Evolutionary conservation across 345 rosid species (phyloP), one percentile per base, ranked within the genome.

Genomic region (Lagerstroemia speciosa): DNA sequence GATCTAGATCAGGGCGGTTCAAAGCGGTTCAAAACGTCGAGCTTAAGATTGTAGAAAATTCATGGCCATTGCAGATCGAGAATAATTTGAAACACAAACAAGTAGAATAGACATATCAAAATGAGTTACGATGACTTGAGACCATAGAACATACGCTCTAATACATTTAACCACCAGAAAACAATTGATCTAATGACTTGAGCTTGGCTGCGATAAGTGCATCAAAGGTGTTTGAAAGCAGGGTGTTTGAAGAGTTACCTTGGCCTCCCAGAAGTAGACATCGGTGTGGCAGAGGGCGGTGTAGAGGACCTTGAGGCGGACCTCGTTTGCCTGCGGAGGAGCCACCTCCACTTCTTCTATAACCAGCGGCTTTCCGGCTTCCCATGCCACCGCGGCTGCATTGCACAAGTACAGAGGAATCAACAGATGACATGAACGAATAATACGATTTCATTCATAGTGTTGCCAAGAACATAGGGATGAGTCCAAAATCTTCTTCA

Each of bases 371-470:
- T 85, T 84, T 61, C 86, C 84, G 8, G 89, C 83, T 70, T 85
- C 84, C 86, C 86, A 84, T 57, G 83, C 83, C 52, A 85, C 81
- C 7, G 84, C 84, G 65, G 84, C 86, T 80, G 34, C 73, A 71
- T 17, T 61, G 6, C 63, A 27, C n/a, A n/a, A n/a, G n/a, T n/a
- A n/a, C n/a, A n/a, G n/a, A n/a, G n/a, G n/a, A n/a, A n/a, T n/a
- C n/a, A 14, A 26, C 3, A 5, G 15, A 26, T 58, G 15, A 52
- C 57, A 5, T 27, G 1, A 30, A 0, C 12, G 24, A 22, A 53
- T n/a, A 30, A 53, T 12, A 16, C 24, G n/a, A 53, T 19, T 19
- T 9, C 5, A 48, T 48, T 19, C 55, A n/a, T 48, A 48, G 24
- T 48, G 20, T 48, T 20, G n/a, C 55, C 55, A 48, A 48, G 24